Evolutionary conservation across 2,329 filamentous ascomycete genomes (phyloP), one percentile per base, ranked within the genome.

Genomic region (Penicillium sp.): DNA sequence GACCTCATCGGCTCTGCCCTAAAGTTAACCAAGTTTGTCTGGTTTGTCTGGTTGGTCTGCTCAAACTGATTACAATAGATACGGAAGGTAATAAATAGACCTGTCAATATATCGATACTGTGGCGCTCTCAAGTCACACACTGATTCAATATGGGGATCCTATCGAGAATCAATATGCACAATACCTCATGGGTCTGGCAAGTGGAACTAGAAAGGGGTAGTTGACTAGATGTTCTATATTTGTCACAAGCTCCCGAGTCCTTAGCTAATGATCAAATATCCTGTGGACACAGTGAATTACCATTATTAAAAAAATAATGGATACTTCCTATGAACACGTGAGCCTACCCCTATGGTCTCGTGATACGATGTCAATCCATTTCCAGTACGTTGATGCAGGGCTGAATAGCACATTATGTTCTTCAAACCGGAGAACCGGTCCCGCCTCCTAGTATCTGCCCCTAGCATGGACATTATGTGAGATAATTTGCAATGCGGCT

Each of bases 1-100:
- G 51, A 53, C 35, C 35, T 53, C 51, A 53, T 53, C 46, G n/a
- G 16, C 28, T 22, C 25, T 19, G 46, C 28, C 46, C 28, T 51
- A 33, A 33, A 33, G 30, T 33, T 33, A 33, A 11, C 10, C 3
- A 3, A 33, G 30, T 30, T 22, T 22, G 19, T 22, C 19, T 22
- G 19, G 19, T 22, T 22, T 22, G 19, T 22, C 19, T 22, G 19
- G 1, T 22, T 22, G 19, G 19, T 22, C 1, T 1, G 19, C 19
- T 22, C 19, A 1, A 22, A 22, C 19, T 22, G 19, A 22, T 22
- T 22, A 22, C 19, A 22, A 22, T 1, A 22, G 1, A 22, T 22
- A 22, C 19, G 1, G 19, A 22, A 22, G 19, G 19, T 22, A 22
- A 22, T n/a, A 46, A 30, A 37, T 37, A 37, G 35, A 11, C 11